Base-by-base conservation (phyloP, 2,329 filamentous ascomycete genomes). In the Metarhizium anisopliae region DNA sequence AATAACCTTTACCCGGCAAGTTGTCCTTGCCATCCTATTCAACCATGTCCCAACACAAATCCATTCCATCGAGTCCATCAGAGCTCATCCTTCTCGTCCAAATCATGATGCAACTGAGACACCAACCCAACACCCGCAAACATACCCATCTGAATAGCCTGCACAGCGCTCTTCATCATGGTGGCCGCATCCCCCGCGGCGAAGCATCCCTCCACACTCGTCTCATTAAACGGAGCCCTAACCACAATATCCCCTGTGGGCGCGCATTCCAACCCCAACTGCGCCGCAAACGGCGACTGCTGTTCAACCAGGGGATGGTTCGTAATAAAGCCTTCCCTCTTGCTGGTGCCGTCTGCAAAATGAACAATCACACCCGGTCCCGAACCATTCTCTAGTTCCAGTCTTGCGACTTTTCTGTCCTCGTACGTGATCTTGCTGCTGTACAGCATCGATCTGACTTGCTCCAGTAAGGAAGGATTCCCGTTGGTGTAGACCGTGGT, bases 401-500 rank as follows among this genome's bases (percentile, higher is more conserved):
- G 55, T 18, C 56, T 61, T 2, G 56, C 52, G 43, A 74, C 67
- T 25, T 51, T 61, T 4, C 70, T 64, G 59, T 64, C 60, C 45
- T 79, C 75, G 43, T 76, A 60, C 10, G 59, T 61, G 18, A 76
- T 71, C 35, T 67, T 69, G 47, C 63, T 66, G 52, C 64, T 66
- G 53, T 66, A 60, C 0, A 73, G 54, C 11, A 62, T 60, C 10
- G 61, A 45, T 13, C 63, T 59, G 1, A 74, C 60, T 8, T 64
- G 57, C 0, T 58, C 55, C 0, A 66, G 65, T 0, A 79, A 59
- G 0, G 65, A 58, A 1, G 65, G 61, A 52, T 72, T 63, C 8
- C 74, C 76, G 60, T 82, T 68, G 11, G 78, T 81, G 68, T 81
- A 84, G 49, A 82, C 66, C 10, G 72, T 79, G 6, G 80, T 70